Evolutionary conservation across 2,329 filamentous ascomycete species (phyloP), one percentile per base, ranked within the genome.

Genomic region (Neonectria sp.): DNA sequence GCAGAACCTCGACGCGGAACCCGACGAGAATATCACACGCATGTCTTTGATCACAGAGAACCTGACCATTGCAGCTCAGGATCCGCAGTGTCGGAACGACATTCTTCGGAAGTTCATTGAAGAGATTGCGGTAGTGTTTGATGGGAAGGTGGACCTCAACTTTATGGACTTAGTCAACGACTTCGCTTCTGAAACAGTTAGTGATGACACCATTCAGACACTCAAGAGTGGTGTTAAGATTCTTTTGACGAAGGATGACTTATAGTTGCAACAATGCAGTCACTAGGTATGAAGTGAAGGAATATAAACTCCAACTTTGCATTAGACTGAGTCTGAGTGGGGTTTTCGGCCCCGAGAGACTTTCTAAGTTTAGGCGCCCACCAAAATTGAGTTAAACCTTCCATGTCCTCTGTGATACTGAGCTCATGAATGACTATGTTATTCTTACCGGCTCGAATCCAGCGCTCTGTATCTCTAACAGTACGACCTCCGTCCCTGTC

Each of bases 141-240:
- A 48, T 13, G 45, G 45, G 21, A 48, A 48, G n/a, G 45, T 25
- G n/a, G 45, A 48, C 21, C 45, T 48, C 21, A 13, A 48, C 25
- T 48, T 48, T 6, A 48, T 48, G 45, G 45, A 48, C 45, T 48
- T 48, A 13, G 45, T 48, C 45, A 48, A 48, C 45, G 45, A 48
- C 11, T 48, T 48, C 45, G 45, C 45, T 24, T 48, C 45, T 48
- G 45, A 15, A 13, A 27, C 21, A 25, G 45, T 48, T 13, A 25
- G 11, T 5, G 45, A 48, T 48, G 45, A 48, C 45, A 48, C 21
- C 21, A 27, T 48, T 48, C 45, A 48, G 45, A 48, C 45, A 25
- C 45, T 48, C 8, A 48, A 27, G 45, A 48, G 45, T 48, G 45
- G 45, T 48, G 7, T 48, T 48, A 21, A 24, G 25, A 25, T 15